Evolutionary conservation across 495 filamentous ascomycete genomes (phyloP).

Genomic region (Margaritispora aquatica): DNA sequence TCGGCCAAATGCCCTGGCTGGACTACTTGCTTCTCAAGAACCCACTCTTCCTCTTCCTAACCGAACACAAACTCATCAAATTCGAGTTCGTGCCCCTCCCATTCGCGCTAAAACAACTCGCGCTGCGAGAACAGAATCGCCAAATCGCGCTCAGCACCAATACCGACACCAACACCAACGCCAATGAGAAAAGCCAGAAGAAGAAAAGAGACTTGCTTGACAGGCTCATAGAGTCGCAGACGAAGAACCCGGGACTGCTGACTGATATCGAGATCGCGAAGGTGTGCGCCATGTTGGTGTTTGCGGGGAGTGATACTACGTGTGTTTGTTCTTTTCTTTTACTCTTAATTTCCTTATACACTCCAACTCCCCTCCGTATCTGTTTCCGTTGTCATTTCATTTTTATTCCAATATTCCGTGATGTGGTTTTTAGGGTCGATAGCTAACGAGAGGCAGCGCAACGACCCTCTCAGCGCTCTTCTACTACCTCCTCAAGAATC

Average conservation of each 20-base stretch:
- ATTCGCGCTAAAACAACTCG: constrained; percentile 1
- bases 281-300: background rate
- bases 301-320: background rate
- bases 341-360: background rate
- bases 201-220: background rate
- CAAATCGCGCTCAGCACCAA: background rate
- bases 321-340: background rate
- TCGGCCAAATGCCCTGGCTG: background rate
- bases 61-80: background rate
- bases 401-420: too few relatives aligned
- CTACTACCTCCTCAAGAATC: constrained; percentile 2
- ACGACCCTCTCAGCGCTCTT: background rate
- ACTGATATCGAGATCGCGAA: background rate
- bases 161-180: too few relatives aligned
- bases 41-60: background rate
- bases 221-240: background rate
- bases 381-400: too few relatives aligned
- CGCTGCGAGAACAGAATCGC: background rate
- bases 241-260: background rate
- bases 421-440: too few relatives aligned
- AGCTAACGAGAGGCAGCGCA: background rate
- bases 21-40: background rate
- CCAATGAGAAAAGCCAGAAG: too few relatives aligned
- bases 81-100: background rate
- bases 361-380: too few relatives aligned